phyloP scores from a whole-genome alignment of 2,329 filamentous ascomycete genomes.

The Tolypocladium paradoxum region DNA sequence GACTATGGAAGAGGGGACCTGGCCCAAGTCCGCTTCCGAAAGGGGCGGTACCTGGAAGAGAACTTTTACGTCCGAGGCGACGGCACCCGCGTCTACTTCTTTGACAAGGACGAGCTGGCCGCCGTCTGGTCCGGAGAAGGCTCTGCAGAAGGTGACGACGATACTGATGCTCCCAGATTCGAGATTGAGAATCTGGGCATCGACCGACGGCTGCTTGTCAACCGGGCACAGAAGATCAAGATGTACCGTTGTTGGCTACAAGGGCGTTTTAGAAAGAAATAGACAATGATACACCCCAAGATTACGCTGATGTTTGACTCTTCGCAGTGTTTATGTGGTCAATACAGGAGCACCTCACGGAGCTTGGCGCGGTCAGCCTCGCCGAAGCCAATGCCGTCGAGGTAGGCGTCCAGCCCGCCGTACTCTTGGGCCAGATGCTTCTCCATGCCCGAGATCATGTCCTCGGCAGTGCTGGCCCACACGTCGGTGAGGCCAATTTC shows the following conservation, averaged over 20 bases:
- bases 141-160: slow-evolving; percentile 11
- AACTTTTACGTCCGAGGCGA: slow-evolving; percentile 97
- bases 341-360: slow-evolving; percentile 31
- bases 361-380: slow-evolving; percentile 28
- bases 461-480: slow-evolving; percentile 55
- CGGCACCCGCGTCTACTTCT: slow-evolving; percentile 95
- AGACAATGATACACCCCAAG: slow-evolving; percentile 15
- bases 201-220: slow-evolving; percentile 84
- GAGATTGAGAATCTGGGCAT: slow-evolving; percentile 69
- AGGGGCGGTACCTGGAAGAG: slow-evolving; percentile 84
- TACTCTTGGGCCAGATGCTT: slow-evolving; percentile 49
- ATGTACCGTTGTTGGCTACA: slow-evolving; percentile 99
- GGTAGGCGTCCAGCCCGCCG: slow-evolving; percentile 56
- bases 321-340: slow-evolving; percentile 4
- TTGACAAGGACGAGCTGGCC: slow-evolving; percentile 73
- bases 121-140: slow-evolving; percentile 59
- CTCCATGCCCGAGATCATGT: slow-evolving; percentile 51
- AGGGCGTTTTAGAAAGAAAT: slow-evolving; percentile 65
- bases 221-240: slow-evolving; percentile 80
- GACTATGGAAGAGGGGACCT: slow-evolving; percentile 95
- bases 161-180: slow-evolving; percentile 34
- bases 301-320: neutral
- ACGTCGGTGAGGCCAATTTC: slow-evolving; percentile 62
- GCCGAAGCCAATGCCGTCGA: slow-evolving; percentile 50
- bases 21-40: slow-evolving; percentile 94